Conservation (phyloP, 2,329 filamentous ascomycete genomes). For the Zasmidium cellare region DNA sequence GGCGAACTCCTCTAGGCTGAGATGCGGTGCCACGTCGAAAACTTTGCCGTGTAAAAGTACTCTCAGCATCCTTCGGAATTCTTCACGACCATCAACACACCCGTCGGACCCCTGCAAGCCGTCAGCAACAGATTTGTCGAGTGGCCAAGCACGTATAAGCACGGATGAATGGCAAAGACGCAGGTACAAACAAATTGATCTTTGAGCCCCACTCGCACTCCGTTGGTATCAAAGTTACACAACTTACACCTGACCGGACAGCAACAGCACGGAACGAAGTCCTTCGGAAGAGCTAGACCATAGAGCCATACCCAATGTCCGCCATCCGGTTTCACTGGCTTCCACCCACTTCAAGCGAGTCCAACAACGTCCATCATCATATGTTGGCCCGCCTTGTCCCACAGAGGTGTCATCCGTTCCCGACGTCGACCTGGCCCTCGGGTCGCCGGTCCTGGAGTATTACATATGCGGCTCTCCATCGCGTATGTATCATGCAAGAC, state of each 20-base stretch:
- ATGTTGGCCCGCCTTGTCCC: not conserved
- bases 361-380: not conserved
- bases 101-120: no score
- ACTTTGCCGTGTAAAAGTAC: not conserved
- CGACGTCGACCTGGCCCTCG: not conserved
- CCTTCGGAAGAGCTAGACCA: not conserved
- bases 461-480: conserved; percentile 1
- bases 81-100: no score
- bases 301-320: not conserved
- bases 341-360: conserved; percentile 1
- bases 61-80: not conserved
- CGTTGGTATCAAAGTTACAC: not conserved
- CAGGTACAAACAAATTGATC: not conserved
- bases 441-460: not conserved
- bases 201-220: not conserved
- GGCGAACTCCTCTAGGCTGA: not conserved
- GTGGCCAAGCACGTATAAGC: no score
- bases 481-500: conserved; percentile 5
- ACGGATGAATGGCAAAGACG: not conserved
- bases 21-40: not conserved
- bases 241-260: not conserved
- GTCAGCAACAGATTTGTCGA: no score
- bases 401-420: not conserved
- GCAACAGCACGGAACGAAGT: not conserved
- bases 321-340: conserved; percentile 4